Percentiles rank a stretch among this genome's conserved stretches.
Evolutionary conservation across 1,284 basidiomycete genomes (phyloP).

Genomic region (Somion occarium): DNA sequence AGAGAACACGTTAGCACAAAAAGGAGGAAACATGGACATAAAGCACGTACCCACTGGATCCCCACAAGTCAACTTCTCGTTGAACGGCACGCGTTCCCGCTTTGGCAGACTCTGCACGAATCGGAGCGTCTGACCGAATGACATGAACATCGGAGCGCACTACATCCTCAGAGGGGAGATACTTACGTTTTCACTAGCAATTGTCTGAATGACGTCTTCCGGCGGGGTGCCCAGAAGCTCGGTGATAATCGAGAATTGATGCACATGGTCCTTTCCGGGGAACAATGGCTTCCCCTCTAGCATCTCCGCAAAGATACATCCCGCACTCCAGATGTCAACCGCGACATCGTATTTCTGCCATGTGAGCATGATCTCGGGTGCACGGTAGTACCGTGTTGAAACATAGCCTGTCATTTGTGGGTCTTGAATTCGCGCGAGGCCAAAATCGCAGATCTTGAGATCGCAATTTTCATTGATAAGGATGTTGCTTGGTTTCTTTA

Average conservation of each 20-base stretch:
- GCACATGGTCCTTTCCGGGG: slow-evolving; percentile 99
- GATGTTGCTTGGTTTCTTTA: slow-evolving; percentile 97
- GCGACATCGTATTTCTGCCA: slow-evolving; percentile 99
- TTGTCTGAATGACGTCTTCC: slow-evolving; percentile 99
- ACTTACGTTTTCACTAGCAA: slow-evolving; percentile 93
- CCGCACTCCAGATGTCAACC: slow-evolving; percentile 98
- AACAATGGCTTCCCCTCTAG: slow-evolving; percentile 98
- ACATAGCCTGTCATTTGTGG: slow-evolving; percentile 99
- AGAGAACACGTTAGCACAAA: not conserved
- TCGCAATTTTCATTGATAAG: slow-evolving; percentile 99
- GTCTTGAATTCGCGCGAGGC: slow-evolving; percentile 93
- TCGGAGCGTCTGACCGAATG: slow-evolving; percentile 75
- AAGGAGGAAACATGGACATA: not conserved
- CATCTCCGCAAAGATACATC: slow-evolving; percentile 99
- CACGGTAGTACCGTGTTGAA: slow-evolving; percentile 97
- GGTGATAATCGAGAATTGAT: slow-evolving; percentile 99
- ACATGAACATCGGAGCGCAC: not conserved
- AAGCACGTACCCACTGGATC: slow-evolving; percentile 73
- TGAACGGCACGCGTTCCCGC: slow-evolving; percentile 92
- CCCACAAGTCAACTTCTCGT: slow-evolving; percentile 86
- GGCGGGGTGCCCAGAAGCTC: slow-evolving; percentile 97
- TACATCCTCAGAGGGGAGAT: not conserved
- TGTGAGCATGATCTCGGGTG: slow-evolving; percentile 99
- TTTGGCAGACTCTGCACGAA: slow-evolving; percentile 98
- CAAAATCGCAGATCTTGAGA: slow-evolving; percentile 99